Conservation (phyloP, 169 alveolate species). For the Sarcocystis neurona region DNA sequence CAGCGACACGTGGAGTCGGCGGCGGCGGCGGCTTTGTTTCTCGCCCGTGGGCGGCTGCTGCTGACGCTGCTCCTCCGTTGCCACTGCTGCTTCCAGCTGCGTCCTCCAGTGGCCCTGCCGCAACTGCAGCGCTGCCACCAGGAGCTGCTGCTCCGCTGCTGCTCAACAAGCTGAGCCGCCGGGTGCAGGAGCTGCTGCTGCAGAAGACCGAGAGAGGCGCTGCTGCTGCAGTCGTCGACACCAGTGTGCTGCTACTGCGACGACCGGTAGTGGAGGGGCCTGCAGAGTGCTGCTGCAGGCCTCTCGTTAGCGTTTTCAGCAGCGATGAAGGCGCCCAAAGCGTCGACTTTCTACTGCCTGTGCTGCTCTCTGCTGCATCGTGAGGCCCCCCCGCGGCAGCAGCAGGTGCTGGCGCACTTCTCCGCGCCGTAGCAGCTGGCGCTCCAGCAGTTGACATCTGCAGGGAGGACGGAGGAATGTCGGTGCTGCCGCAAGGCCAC, state of each 20-base stretch:
- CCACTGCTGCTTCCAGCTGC: not conserved
- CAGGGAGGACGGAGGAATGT: not conserved
- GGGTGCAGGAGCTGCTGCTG: constrained; percentile 6
- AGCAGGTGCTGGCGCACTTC: constrained; percentile 12
- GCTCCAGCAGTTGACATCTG: not conserved
- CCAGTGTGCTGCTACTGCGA: not conserved
- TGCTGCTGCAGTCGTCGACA: not conserved
- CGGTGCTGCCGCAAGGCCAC: not conserved
- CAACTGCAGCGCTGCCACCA: not conserved
- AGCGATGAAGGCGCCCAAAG: constrained; percentile 21
- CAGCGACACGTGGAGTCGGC: too few species aligned
- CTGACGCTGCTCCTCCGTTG: not conserved
- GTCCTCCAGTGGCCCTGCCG: not conserved
- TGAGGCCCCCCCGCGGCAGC: not conserved
- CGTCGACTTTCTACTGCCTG: constrained; percentile 12
- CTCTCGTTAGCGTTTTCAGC: constrained; percentile 1
- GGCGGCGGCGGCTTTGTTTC: not conserved
- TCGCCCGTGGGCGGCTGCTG: not conserved
- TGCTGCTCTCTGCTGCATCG: constrained; percentile 15
- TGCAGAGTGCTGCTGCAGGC: not conserved
- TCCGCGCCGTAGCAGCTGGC: constrained; percentile 12
- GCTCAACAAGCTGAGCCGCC: not conserved
- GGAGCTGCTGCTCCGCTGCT: not conserved
- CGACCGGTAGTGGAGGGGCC: not conserved
- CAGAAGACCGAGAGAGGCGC: not conserved